Conservation (phyloP, 768 basidiomycete species). For the Daedaleopsis sinensis region DNA sequence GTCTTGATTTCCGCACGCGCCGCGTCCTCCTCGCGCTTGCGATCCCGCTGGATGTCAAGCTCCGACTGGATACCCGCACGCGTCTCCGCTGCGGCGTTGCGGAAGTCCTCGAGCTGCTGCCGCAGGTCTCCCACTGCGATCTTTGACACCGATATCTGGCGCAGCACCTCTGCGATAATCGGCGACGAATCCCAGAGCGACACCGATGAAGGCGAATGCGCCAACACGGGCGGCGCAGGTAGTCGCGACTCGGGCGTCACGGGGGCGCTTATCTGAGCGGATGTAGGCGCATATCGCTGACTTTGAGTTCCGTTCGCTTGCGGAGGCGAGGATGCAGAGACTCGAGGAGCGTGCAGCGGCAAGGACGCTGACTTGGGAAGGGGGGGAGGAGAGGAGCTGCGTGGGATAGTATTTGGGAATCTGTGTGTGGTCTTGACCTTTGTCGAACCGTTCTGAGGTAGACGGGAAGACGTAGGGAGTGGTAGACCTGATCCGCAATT, state of each 20-base stretch:
- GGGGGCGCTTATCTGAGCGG: slow-evolving; percentile 18
- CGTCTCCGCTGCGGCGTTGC: slow-evolving; percentile 56
- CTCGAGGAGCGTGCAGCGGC: slow-evolving; percentile 68
- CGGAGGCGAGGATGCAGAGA: slow-evolving; percentile 32
- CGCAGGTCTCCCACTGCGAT: slow-evolving; percentile 68
- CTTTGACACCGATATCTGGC: slow-evolving; percentile 69
- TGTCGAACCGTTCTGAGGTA: slow-evolving; percentile 35
- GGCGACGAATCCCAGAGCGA: slow-evolving; percentile 60
- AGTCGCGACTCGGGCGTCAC: slow-evolving; percentile 20
- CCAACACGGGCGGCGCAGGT: slow-evolving; percentile 17
- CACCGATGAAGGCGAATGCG: slow-evolving; percentile 42
- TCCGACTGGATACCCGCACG: slow-evolving; percentile 70
- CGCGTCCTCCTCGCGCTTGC: slow-evolving; percentile 83
- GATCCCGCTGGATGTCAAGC: slow-evolving; percentile 70
- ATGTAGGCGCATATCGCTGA: slow-evolving; percentile 17
- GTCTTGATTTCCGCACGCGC: slow-evolving; percentile 76
- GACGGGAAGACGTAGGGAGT: slow-evolving; percentile 21
- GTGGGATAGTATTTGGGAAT: slow-evolving; percentile 53
- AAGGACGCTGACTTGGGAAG: slow-evolving; percentile 81
- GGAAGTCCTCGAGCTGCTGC: slow-evolving; percentile 66
- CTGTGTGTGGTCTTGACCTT: slow-evolving; percentile 38
- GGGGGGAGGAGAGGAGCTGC: slow-evolving; percentile 80
- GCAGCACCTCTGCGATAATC: slow-evolving; percentile 71
- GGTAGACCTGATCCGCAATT: slow-evolving; percentile 18
- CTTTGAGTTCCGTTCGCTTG: slow-evolving; percentile 17